These are phyloP conservation scores for Rhodotorula diobovata DNA, from an alignment of 768 basidiomycete genomes.

Conservation along the genomic window DNA sequence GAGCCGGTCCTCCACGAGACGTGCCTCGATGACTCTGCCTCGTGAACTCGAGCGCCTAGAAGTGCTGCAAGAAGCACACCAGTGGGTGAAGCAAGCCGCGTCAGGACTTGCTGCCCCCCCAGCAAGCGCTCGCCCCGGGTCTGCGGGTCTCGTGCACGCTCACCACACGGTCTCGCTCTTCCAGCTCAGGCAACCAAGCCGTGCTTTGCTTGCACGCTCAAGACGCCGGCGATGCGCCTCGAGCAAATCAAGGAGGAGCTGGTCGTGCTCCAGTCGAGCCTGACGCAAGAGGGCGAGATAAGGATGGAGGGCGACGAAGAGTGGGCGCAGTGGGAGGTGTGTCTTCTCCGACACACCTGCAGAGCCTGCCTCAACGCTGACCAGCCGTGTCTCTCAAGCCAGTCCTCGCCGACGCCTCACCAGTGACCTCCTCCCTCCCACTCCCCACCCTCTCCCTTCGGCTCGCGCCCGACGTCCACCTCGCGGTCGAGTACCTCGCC, in stretches of 20 bases:
- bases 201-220: background rate
- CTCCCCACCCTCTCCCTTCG: slow-evolving; percentile 9
- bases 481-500: slow-evolving; percentile 4
- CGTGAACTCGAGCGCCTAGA: too few relatives aligned
- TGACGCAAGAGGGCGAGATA: slow-evolving; percentile 10
- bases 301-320: background rate
- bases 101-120: too few relatives aligned
- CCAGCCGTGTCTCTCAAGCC: background rate
- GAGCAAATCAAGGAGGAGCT: slow-evolving; percentile 22
- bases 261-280: slow-evolving; percentile 5
- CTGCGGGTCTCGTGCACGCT: too few relatives aligned
- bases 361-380: background rate
- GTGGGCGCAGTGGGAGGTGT: slow-evolving; percentile 18
- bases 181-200: too few relatives aligned
- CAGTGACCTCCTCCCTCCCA: background rate
- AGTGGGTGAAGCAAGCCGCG: too few relatives aligned
- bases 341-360: background rate
- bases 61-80: too few relatives aligned
- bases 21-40: too few relatives aligned
- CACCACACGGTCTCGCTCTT: too few relatives aligned
- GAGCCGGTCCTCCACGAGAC: too few relatives aligned
- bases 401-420: background rate
- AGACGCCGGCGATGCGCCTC: background rate
- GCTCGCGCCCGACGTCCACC: background rate
- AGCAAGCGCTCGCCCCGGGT: too few relatives aligned